phyloP scores from a whole-genome alignment of 2,329 filamentous ascomycete genomes.

The Rhynchosporium secalis region DNA sequence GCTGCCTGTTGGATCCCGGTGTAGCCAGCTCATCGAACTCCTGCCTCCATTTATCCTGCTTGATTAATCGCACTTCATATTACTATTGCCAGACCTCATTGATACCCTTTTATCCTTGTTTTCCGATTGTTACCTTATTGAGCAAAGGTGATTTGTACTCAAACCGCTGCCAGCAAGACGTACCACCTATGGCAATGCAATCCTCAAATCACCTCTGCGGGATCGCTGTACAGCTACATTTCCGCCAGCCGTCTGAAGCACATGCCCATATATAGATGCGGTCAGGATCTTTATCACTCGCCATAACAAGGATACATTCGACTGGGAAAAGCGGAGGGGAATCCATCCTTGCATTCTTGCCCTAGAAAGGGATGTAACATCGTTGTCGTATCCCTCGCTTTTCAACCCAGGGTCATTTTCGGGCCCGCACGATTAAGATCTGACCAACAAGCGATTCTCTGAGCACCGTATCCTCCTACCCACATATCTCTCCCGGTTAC shows the following conservation, averaged over 20 bases:
- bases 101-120: no score
- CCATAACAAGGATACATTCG: not conserved
- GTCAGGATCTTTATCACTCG: not conserved
- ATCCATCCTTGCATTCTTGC: not conserved
- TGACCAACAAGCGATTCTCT: not conserved
- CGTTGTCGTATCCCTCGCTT: not conserved
- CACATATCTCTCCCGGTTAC: not conserved
- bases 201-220: slow-evolving; percentile 5
- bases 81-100: not conserved
- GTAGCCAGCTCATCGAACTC: not conserved
- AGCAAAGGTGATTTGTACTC: not conserved
- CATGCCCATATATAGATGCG: not conserved
- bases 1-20: not conserved
- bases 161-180: not conserved
- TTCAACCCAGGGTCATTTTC: not conserved
- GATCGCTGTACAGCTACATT: slow-evolving; percentile 3
- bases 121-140: not conserved
- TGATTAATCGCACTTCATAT: not conserved
- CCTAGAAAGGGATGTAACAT: not conserved
- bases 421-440: not conserved
- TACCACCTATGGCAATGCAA: not conserved
- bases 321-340: not conserved
- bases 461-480: not conserved
- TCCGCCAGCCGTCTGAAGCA: not conserved
- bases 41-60: not conserved